These are phyloP conservation scores for Brasilioporus rufonigricans DNA, from an alignment of 768 basidiomycete genomes.

Conservation along the genomic window DNA sequence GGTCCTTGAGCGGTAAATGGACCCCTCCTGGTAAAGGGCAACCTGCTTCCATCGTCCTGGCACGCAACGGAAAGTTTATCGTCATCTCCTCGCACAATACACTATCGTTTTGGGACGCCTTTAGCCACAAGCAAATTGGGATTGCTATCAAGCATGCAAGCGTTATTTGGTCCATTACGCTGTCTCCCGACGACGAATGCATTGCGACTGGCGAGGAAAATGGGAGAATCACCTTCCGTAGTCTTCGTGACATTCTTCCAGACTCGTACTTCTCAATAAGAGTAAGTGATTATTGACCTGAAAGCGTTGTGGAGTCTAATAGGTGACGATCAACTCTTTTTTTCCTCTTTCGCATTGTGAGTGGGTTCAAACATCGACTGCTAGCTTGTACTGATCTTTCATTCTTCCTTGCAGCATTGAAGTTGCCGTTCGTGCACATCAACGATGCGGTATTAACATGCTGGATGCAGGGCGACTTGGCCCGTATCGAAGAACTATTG, in stretches of 20 bases:
- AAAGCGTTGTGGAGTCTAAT: not conserved
- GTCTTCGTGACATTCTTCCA: not conserved
- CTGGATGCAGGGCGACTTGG: not conserved
- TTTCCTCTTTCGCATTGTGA: not conserved
- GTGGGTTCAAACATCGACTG: not conserved
- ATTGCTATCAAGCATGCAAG: not conserved
- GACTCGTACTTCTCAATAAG: not conserved
- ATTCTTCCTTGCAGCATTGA: not conserved
- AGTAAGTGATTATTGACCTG: not conserved
- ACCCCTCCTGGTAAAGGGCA: not conserved
- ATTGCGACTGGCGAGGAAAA: not conserved
- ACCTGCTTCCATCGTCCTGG: not conserved
- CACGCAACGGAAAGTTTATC: not conserved
- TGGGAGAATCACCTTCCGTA: not conserved
- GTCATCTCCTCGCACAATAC: not conserved
- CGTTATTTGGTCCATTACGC: not conserved
- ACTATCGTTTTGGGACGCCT: conserved; percentile 5
- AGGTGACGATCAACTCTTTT: not conserved
- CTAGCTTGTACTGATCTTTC: not conserved
- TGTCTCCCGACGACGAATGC: not conserved
- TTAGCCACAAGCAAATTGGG: not conserved
- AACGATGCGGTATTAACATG: not conserved
- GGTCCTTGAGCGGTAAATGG: not conserved
- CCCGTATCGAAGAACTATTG: not conserved
- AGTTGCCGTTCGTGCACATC: not conserved